A percentile compares a stretch with the other conserved stretches of the same genome.
These are phyloP conservation scores for Purshia tridentata DNA, from an alignment of 306 rosid species.

Conservation along the genomic window DNA sequence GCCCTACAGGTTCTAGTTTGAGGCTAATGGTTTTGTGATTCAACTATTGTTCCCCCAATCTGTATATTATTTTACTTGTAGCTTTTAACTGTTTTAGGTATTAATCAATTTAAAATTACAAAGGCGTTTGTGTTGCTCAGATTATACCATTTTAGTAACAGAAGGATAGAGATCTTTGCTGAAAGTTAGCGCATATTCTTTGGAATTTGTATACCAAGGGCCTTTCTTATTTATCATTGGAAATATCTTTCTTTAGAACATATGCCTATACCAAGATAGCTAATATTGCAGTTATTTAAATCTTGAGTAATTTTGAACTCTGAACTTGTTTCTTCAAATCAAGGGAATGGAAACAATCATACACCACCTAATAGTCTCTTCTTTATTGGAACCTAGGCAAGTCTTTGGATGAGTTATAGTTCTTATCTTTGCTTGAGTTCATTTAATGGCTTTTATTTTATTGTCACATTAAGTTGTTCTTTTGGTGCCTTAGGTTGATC, in stretches of 20 bases:
- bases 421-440: constrained; percentile 4
- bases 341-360: constrained; percentile 22
- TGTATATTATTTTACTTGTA: not conserved
- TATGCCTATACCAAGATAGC: not conserved
- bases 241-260: not conserved
- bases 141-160: too few relatives aligned
- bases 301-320: not conserved
- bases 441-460: not conserved
- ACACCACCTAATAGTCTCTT: constrained; percentile 7
- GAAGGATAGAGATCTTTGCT: not conserved
- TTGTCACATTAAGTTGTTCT: constrained; percentile 16
- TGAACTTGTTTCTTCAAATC: not conserved
- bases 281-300: not conserved
- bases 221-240: not conserved
- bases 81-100: not conserved
- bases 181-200: constrained; percentile 5
- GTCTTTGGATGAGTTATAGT: not conserved
- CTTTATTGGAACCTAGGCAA: constrained; percentile 8
- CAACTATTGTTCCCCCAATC: not conserved
- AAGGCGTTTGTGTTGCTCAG: too few relatives aligned
- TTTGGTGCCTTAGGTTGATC: constrained; percentile 70
- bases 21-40: constrained; percentile 27
- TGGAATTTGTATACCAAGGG: not conserved
- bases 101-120: too few relatives aligned
- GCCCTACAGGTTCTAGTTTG: constrained; percentile 72